phyloP scores from a whole-genome alignment of 805 yeast species.

The Candida cerambycidarum region DNA sequence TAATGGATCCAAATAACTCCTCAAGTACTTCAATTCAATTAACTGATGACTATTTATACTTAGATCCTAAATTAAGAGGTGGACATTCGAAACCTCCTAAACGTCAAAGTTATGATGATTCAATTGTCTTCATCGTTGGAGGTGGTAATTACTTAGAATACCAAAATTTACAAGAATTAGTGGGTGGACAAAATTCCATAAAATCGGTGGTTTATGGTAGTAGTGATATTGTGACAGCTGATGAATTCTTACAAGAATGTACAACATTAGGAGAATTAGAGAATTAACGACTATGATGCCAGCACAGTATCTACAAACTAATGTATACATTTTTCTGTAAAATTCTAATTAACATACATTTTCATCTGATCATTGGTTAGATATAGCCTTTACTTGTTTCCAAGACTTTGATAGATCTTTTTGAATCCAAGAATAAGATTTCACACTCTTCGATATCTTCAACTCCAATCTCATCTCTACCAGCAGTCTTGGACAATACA shows the following conservation, averaged over 20 bases:
- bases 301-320: too few species aligned
- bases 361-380: too few species aligned
- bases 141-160: constrained; percentile 96
- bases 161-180: constrained; percentile 92
- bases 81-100: constrained; percentile 87
- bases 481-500: constrained; percentile 70
- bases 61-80: constrained; percentile 90
- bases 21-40: constrained; percentile 61
- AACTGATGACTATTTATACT: constrained; percentile 86
- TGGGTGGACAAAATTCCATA: constrained; percentile 31
- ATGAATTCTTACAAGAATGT: constrained; percentile 67
- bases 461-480: constrained; percentile 65
- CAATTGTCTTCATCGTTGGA: constrained; percentile 90
- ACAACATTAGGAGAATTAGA: constrained; percentile 40
- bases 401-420: constrained; percentile 70
- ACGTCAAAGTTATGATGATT: constrained; percentile 75
- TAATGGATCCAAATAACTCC: constrained; percentile 77
- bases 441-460: constrained; percentile 84
- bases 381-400: constrained; percentile 45
- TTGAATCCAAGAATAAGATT: constrained; percentile 78
- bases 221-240: constrained; percentile 71
- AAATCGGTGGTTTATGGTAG: constrained; percentile 83
- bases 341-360: too few species aligned
- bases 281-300: neutral
- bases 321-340: neutral